phyloP scores from a whole-genome alignment of 2,329 filamentous ascomycete species.

The Westerdykella sp. region DNA sequence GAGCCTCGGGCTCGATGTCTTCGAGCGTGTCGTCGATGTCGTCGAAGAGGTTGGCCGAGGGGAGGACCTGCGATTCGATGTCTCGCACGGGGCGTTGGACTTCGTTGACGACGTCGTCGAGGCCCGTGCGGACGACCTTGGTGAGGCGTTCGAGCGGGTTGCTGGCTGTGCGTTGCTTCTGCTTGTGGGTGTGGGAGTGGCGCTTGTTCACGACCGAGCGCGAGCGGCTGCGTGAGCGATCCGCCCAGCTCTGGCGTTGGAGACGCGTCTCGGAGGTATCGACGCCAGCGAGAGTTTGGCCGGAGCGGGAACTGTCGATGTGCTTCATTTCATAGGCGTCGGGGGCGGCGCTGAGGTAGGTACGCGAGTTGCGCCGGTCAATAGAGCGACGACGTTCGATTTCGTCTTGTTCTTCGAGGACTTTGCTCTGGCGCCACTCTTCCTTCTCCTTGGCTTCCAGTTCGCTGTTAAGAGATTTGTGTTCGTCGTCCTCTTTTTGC shows the following conservation, averaged over 20 bases:
- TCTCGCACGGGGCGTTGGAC: constrained; percentile 28
- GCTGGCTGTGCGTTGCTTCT: constrained; percentile 19
- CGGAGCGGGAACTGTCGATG: constrained; percentile 12
- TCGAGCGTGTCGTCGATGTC: constrained; percentile 90
- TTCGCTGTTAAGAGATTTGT: constrained; percentile 33
- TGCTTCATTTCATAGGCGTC: constrained; percentile 26
- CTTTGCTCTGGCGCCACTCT: constrained; percentile 29
- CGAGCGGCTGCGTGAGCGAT: constrained; percentile 23
- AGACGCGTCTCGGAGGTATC: constrained; percentile 14
- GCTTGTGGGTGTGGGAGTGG: constrained; percentile 12
- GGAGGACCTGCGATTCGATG: constrained; percentile 44
- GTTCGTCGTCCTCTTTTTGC: constrained; percentile 51
- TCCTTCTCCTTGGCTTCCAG: constrained; percentile 24
- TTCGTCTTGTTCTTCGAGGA: constrained; percentile 23
- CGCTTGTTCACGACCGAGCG: constrained; percentile 17
- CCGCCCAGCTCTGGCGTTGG: constrained; percentile 19
- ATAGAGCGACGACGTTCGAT: constrained; percentile 4
- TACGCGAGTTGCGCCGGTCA: not conserved
- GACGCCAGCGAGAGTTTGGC: not conserved
- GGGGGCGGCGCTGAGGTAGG: constrained; percentile 6
- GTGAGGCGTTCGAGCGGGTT: constrained; percentile 14
- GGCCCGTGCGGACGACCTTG: constrained; percentile 6
- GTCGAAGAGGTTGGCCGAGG: constrained; percentile 77
- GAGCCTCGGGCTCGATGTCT: constrained; percentile 82
- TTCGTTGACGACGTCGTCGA: constrained; percentile 25